Base-by-base conservation (phyloP, 2,329 filamentous ascomycete genomes). In the Sporothrix brunneoviolacea region DNA sequence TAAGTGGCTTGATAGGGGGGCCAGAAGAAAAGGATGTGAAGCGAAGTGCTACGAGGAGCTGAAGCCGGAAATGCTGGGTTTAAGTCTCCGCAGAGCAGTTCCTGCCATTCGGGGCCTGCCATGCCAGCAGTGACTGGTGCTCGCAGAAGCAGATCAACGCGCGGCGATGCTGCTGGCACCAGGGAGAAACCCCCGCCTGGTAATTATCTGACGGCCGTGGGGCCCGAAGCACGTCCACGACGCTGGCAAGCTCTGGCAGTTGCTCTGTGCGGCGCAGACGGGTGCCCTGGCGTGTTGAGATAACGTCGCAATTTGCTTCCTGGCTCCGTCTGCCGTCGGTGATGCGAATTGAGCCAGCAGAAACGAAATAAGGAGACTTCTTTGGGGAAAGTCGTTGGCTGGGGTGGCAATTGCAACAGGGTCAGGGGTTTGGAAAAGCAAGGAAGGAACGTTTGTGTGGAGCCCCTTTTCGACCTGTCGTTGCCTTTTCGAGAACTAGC, bases 401-500 rank as follows among this genome's bases (percentile, higher is more conserved):
- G 42, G 42, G 42, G 30, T 35, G 35, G 44, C 24, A 33, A 28
- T 12, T 16, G 18, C 33, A 28, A 6, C 44, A 38, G 12, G 22
- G 21, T 27, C 42, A 30, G 39, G 44, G 44, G 44, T 22, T 22
- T 33, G 18, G 41, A 18, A 16, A 38, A 28, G 44, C 44, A 33
- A 35, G 32, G 24, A 10, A 48, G 44, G 12, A 48, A 39, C 44
- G 27, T 32, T 46, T 37, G 35, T 27, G 36, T 48, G 37, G 46
- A 48, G 28, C 28, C 48, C 48, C 41, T 44, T 45, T 35, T 22
- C 24, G 21, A 37, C 12, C 5, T 32, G 40, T n/a, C 24, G 40
- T 43, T 43, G 24, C 48, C 48, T 19, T 12, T 44, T 39, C 32
- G 24, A 39, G 48, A 38, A 30, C 40, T 50, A 50, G 48, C 18